Percentiles rank a stretch among this genome's conserved stretches.
phyloP scores from a whole-genome alignment of 2,329 filamentous ascomycete genomes.

The Sporothrix globosa region DNA sequence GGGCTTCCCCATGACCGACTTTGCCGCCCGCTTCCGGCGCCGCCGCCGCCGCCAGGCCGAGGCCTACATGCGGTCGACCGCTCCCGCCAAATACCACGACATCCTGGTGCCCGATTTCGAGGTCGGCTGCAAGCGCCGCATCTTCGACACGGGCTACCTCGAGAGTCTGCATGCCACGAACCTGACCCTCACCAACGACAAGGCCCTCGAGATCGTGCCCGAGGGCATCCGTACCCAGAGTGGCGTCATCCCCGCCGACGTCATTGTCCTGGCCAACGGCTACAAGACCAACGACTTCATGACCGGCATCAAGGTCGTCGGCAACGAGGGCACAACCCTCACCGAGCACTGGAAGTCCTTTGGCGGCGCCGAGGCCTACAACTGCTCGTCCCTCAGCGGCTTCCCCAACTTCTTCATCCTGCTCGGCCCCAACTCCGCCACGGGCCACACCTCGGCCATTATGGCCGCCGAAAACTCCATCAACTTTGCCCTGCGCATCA shows the following conservation, averaged over 20 bases:
- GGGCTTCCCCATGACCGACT: slow-evolving; percentile 14
- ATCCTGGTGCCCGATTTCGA: slow-evolving; percentile 11
- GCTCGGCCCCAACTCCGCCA: slow-evolving; percentile 13
- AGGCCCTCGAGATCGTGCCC: slow-evolving; percentile 15
- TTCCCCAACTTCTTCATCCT: slow-evolving; percentile 21
- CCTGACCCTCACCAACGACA: background rate
- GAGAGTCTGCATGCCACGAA: background rate
- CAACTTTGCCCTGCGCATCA: slow-evolving; percentile 9
- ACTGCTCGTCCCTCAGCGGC: background rate
- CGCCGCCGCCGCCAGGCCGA: background rate
- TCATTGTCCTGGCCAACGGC: slow-evolving; percentile 12
- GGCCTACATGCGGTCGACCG: background rate
- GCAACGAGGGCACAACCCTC: background rate
- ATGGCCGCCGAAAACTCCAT: slow-evolving; percentile 20
- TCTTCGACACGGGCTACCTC: slow-evolving; percentile 17
- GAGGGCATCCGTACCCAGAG: background rate
- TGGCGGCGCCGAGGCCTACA: slow-evolving; percentile 8
- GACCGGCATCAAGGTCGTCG: background rate
- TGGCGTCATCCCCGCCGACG: slow-evolving; percentile 13
- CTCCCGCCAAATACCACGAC: background rate
- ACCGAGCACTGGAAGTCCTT: background rate
- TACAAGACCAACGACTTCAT: background rate
- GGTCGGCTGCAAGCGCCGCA: slow-evolving; percentile 21
- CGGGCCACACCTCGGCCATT: slow-evolving; percentile 1
- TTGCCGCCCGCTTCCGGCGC: background rate